Conservation (phyloP, 1,284 basidiomycete genomes). For the Trichosporon asahii region DNA sequence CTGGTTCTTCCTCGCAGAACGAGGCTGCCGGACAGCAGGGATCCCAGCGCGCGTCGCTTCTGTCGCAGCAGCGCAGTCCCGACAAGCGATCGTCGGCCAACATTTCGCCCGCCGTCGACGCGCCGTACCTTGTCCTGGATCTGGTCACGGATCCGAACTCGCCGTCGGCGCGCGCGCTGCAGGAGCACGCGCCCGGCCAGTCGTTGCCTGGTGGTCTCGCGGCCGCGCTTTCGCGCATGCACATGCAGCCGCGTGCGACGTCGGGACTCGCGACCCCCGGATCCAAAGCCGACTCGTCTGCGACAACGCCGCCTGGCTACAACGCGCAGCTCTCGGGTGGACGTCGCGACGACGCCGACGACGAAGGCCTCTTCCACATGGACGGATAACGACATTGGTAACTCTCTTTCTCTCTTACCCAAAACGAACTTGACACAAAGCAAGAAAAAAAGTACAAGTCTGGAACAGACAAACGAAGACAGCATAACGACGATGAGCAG, state of each 20-base stretch:
- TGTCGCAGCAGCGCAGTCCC: conserved; percentile 39
- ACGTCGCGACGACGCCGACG: conserved; percentile 24
- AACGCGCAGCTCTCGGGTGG: background rate
- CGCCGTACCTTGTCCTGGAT: conserved; percentile 35
- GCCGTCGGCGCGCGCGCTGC: conserved; percentile 40
- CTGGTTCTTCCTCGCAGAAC: background rate
- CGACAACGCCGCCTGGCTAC: conserved; percentile 11
- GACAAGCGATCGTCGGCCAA: conserved; percentile 16
- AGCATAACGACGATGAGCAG: background rate
- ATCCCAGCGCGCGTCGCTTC: conserved; percentile 32
- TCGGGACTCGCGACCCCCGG: conserved; percentile 15
- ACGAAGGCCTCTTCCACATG: conserved; percentile 29
- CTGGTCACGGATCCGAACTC: conserved; percentile 34
- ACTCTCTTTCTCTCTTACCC: background rate
- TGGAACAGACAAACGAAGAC: background rate
- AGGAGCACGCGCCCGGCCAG: conserved; percentile 50
- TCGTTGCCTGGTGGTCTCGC: conserved; percentile 50
- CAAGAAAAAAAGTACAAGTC: background rate
- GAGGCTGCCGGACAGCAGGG: conserved; percentile 27
- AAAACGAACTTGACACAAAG: conserved; percentile 7
- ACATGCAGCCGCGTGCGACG: conserved; percentile 35
- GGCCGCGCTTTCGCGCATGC: conserved; percentile 47
- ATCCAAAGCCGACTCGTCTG: background rate
- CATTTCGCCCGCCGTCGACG: conserved; percentile 25
- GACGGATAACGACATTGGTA: conserved; percentile 16